phyloP scores from a whole-genome alignment of 1,284 basidiomycete genomes.

The Melanopsichium pennsylvanicum region DNA sequence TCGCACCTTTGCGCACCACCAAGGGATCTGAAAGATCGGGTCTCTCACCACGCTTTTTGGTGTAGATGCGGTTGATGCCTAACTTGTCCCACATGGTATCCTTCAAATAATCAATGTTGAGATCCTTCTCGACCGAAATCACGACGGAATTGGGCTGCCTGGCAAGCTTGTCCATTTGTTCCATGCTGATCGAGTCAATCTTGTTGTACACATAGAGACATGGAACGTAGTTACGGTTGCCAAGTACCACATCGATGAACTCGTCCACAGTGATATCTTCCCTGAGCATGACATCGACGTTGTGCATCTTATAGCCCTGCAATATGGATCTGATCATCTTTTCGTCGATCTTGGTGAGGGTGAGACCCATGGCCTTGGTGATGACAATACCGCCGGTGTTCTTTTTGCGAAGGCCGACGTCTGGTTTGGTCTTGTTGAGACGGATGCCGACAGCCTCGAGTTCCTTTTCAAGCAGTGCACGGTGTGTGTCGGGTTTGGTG shows the following conservation, averaged over 20 bases:
- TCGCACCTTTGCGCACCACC: conserved; percentile 87
- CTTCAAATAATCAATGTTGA: conserved; percentile 89
- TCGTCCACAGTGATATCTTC: conserved; percentile 84
- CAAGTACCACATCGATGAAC: conserved; percentile 92
- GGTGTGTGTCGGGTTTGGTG: conserved; percentile 93
- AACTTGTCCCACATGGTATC: conserved; percentile 79
- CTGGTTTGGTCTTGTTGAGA: conserved; percentile 78
- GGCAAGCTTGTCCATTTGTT: conserved; percentile 85
- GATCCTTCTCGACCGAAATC: conserved; percentile 89
- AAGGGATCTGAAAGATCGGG: conserved; percentile 93
- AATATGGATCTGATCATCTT: conserved; percentile 90
- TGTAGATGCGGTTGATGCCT: conserved; percentile 74
- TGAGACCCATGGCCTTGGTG: conserved; percentile 71
- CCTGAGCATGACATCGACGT: conserved; percentile 59
- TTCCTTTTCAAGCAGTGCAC: conserved; percentile 85
- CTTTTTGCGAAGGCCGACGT: conserved; percentile 73
- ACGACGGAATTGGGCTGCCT: conserved; percentile 85
- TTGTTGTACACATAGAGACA: conserved; percentile 90
- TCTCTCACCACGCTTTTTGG: conserved; percentile 87
- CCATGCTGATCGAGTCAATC: conserved; percentile 65
- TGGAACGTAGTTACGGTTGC: conserved; percentile 89
- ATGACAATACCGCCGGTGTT: conserved; percentile 83
- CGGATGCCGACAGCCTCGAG: conserved; percentile 95
- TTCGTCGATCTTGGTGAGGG: conserved; percentile 92
- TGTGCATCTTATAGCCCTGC: conserved; percentile 67